Evolutionary conservation across 78 protist species (phyloP), one percentile per base, ranked within the genome.

Genomic region (slime mould (Dictyostelium discoideum)): DNA sequence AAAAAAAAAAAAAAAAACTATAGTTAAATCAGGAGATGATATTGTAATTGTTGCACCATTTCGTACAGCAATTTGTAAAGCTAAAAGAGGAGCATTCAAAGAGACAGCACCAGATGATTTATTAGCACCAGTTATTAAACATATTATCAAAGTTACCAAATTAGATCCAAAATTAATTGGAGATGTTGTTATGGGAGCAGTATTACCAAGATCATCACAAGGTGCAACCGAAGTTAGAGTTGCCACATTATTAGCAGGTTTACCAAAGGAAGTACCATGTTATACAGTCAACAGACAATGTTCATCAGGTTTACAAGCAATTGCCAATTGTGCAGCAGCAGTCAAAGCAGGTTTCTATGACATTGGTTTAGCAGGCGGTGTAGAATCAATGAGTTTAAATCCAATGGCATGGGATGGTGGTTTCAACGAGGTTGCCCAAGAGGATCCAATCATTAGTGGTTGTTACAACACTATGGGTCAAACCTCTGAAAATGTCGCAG

Each of bases 361-460:
- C 54, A 54, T 98, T 29, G 99, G 98, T 81, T 89, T 98, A 24
- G 99, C 97, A 3, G 99, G 96, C 16, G 99, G 99, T 44, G 98
- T 98, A 78, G 99, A 98, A 67, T 92, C 96, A 20, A 97, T 98
- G 98, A 67, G 96, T 40, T 8, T 85, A 60, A 95, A 65, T 22
- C 85, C 93, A 84, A 96, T 96, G 93, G 69, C 94, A 44, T 89
- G 92, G 89, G 97, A 89, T 24, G 97, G 97, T 85, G 93, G 85
- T 39, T 85, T 95, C 94, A 95, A 95, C 80, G 93, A 93, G 57
- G 87, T 54, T 29, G 92, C 92, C 3, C 77, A 85, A 57, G 77
- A 84, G 48, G 94, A 86, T 42, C 94, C 86, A 67, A 78, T 87
- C 20, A 96, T 96, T 22, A 79, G 95, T 32, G 96, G 93, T 79